These are phyloP conservation scores for Hortaea sp. DNA, from an alignment of 2,329 filamentous ascomycete genomes.

Conservation along the genomic window DNA sequence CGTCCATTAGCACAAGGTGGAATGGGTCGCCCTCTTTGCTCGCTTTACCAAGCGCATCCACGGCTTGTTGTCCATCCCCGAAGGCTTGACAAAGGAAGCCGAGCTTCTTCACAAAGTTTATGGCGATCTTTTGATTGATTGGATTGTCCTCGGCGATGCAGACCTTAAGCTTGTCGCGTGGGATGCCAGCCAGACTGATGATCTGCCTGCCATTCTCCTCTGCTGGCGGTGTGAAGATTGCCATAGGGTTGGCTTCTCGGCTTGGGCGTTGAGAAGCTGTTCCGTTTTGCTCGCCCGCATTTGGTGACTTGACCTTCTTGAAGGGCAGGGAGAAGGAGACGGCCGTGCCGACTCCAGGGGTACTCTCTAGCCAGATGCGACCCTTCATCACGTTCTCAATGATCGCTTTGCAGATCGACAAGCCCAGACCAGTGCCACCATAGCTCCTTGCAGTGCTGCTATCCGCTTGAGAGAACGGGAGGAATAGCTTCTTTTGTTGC, in stretches of 20 bases:
- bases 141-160: conserved; percentile 93
- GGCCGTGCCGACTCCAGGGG: conserved; percentile 58
- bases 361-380: conserved; percentile 70
- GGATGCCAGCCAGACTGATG: conserved; percentile 61
- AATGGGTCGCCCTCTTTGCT: conserved; percentile 66
- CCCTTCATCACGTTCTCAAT: conserved; percentile 89
- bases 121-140: conserved; percentile 89
- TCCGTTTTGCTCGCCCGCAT: conserved; percentile 14
- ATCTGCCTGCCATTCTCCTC: conserved; percentile 30
- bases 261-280: conserved; percentile 5
- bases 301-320: conserved; percentile 60
- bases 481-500: conserved; percentile 75
- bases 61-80: conserved; percentile 78
- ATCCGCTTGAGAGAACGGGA: conserved; percentile 88
- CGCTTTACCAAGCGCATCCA: conserved; percentile 70
- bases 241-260: conserved; percentile 43
- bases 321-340: conserved; percentile 78
- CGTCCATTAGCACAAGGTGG: conserved; percentile 89
- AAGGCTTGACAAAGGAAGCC: conserved; percentile 83
- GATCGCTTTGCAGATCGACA: conserved; percentile 90
- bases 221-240: conserved; percentile 43
- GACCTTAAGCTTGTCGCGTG: conserved; percentile 68
- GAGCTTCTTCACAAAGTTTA: conserved; percentile 77
- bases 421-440: conserved; percentile 78
- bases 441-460: conserved; percentile 84